phyloP scores from a whole-genome alignment of 2,329 filamentous ascomycete species.

The Chaetomiaceae sp. region DNA sequence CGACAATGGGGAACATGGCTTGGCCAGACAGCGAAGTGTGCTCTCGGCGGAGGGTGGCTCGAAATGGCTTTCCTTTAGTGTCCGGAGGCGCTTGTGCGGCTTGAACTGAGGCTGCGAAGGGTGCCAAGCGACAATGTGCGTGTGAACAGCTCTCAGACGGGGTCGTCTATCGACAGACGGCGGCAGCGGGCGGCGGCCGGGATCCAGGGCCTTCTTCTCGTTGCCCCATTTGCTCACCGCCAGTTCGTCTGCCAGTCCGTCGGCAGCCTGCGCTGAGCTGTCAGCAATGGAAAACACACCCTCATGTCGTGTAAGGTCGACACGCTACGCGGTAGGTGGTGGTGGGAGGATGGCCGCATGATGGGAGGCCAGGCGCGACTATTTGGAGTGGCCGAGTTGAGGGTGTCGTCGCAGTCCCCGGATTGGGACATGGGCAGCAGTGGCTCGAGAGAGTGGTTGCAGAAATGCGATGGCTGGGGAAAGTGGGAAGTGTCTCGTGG shows the following conservation, averaged over 20 bases:
- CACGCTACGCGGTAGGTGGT: slow-evolving; percentile 9
- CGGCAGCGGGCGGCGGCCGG: background rate
- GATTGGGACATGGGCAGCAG: background rate
- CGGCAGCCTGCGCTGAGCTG: slow-evolving; percentile 16
- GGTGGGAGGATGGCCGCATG: slow-evolving; percentile 26
- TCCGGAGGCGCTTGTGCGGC: background rate
- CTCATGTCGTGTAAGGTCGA: slow-evolving; percentile 18
- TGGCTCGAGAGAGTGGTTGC: background rate
- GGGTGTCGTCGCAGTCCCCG: background rate
- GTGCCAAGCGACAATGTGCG: background rate
- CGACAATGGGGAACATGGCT: background rate
- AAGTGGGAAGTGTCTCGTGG: slow-evolving; percentile 5
- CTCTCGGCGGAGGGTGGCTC: no score
- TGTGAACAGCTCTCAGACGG: no score
- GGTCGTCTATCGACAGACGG: background rate
- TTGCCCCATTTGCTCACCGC: slow-evolving; percentile 19
- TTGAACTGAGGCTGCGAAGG: background rate
- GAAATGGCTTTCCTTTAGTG: background rate
- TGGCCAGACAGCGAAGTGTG: no score
- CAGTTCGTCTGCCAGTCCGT: slow-evolving; percentile 18
- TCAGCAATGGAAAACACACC: slow-evolving; percentile 9
- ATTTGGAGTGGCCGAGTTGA: background rate
- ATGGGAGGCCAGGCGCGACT: slow-evolving; percentile 21
- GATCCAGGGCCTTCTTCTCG: background rate
- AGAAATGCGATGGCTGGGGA: slow-evolving; percentile 26